Conservation (phyloP, 2,329 filamentous ascomycete species). For the Trichophaea hybrida region DNA sequence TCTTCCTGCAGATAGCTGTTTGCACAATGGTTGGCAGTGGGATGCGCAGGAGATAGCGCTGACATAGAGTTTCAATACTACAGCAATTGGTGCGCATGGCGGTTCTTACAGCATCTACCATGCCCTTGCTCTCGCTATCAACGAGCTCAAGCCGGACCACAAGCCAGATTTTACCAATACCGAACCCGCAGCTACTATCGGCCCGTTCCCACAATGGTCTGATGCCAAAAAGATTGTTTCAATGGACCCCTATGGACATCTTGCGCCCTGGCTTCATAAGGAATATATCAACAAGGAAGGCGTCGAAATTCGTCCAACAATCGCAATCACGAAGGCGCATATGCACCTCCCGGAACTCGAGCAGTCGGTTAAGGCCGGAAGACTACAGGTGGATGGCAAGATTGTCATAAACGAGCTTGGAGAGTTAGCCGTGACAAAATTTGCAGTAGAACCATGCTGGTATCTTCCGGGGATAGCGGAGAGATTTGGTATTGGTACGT, state of each 20-base stretch:
- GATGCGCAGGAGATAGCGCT: too few relatives aligned
- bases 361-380: conserved; percentile 66
- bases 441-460: conserved; percentile 90
- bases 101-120: conserved; percentile 96
- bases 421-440: conserved; percentile 86
- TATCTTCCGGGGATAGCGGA: conserved; percentile 79
- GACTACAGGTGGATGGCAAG: conserved; percentile 67
- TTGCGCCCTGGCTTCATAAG: conserved; percentile 70
- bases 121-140: conserved; percentile 79
- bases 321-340: conserved; percentile 80
- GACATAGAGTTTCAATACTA: not conserved
- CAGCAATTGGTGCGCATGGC: conserved; percentile 56
- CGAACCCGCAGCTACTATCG: conserved; percentile 78
- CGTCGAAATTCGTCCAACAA: conserved; percentile 76
- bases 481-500: conserved; percentile 70
- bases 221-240: conserved; percentile 90
- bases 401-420: conserved; percentile 76
- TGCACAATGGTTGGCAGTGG: not conserved
- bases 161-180: conserved; percentile 69
- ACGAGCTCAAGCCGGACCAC: conserved; percentile 72
- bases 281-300: conserved; percentile 64
- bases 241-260: conserved; percentile 89
- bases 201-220: conserved; percentile 77
- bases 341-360: conserved; percentile 96
- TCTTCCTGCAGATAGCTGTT: not conserved